A percentile compares a stretch with the other conserved stretches of the same genome.
Evolutionary conservation across 257 asterid species (phyloP).

Genomic region (Lycium ferocissimum): DNA sequence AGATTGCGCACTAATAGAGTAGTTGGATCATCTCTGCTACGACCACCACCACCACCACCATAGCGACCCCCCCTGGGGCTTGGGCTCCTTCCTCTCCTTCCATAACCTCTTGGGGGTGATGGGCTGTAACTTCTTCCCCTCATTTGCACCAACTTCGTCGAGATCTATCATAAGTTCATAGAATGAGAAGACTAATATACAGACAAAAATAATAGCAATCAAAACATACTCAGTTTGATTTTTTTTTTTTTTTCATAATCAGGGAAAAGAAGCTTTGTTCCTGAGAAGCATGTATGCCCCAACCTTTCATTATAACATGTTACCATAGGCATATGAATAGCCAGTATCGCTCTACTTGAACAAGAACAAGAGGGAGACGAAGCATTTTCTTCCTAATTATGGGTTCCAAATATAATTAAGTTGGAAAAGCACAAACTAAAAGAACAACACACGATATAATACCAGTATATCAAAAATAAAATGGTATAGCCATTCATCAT

Average conservation of each 20-base stretch:
- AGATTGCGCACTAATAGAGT: slow-evolving; percentile 94
- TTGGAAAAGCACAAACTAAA: background rate
- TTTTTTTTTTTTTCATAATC: background rate
- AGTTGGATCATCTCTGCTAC: slow-evolving; percentile 72
- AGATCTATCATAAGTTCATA: slow-evolving; percentile 17
- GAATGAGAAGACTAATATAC: background rate
- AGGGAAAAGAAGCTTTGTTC: slow-evolving; percentile 6
- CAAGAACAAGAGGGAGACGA: background rate
- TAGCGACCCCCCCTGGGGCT: slow-evolving; percentile 69
- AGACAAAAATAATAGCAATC: background rate
- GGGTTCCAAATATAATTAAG: slow-evolving; percentile 1
- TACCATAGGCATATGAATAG: background rate
- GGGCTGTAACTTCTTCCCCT: slow-evolving; percentile 96
- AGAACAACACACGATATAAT: background rate
- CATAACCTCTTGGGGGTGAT: slow-evolving; percentile 80
- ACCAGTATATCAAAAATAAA: too few species aligned
- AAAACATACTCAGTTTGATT: background rate
- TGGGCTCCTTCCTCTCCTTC: slow-evolving; percentile 88
- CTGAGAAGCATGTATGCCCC: background rate
- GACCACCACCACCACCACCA: slow-evolving; percentile 52
- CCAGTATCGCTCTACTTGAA: background rate
- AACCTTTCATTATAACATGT: background rate
- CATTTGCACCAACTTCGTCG: slow-evolving; percentile 40
- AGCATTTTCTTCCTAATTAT: background rate
- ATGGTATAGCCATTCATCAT: too few species aligned